These are phyloP conservation scores for Yamadazyma phyllophila DNA, from an alignment of 805 yeast species.

Conservation along the genomic window DNA sequence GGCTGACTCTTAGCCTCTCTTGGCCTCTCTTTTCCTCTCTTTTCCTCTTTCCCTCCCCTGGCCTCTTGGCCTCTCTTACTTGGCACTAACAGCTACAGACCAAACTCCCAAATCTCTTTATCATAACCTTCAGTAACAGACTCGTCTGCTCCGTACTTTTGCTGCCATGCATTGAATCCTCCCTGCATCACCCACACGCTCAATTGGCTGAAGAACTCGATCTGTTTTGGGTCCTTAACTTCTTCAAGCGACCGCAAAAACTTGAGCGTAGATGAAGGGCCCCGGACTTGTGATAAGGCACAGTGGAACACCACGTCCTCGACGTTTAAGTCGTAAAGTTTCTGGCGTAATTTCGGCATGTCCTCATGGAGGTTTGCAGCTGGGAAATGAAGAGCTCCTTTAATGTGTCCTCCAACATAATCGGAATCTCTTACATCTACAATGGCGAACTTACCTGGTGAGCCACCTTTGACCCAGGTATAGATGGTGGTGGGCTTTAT, in stretches of 20 bases:
- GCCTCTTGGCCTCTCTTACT: too few relatives aligned
- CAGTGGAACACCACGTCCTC: constrained; percentile 82
- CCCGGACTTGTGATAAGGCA: constrained; percentile 86
- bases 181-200: constrained; percentile 73
- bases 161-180: constrained; percentile 86
- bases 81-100: neutral
- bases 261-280: constrained; percentile 77
- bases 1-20: too few relatives aligned
- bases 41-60: too few relatives aligned
- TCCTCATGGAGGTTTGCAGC: constrained; percentile 42
- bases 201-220: constrained; percentile 30
- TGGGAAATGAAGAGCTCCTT: constrained; percentile 55
- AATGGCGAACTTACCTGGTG: constrained; percentile 46
- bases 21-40: too few relatives aligned
- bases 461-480: constrained; percentile 44
- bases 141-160: constrained; percentile 63
- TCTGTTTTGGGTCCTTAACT: constrained; percentile 20
- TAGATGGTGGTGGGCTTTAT: constrained; percentile 45
- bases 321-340: constrained; percentile 28
- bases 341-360: constrained; percentile 36
- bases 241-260: constrained; percentile 49
- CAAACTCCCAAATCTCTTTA: constrained; percentile 33
- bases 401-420: constrained; percentile 73
- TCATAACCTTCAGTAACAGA: constrained; percentile 54
- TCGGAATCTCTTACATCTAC: constrained; percentile 89